Conservation (phyloP, 352 stramenopile genomes). For the Pythium aristosporum region DNA sequence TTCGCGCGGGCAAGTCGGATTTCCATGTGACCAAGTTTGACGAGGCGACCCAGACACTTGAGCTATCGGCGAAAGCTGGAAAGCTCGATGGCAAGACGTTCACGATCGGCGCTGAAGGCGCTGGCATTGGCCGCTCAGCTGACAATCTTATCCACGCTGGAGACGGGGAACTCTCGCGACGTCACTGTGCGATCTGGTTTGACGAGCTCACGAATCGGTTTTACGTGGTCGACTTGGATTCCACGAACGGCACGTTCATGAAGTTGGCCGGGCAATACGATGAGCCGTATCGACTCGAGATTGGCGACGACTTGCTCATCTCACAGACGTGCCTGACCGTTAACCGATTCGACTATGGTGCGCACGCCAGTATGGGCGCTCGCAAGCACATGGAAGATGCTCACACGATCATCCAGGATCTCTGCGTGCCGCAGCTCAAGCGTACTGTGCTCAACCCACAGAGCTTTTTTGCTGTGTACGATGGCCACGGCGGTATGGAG, state of each 20-base stretch:
- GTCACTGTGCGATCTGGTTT: conserved; percentile 94
- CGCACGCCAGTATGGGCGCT: conserved; percentile 92
- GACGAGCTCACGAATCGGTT: conserved; percentile 74
- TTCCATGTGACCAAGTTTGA: conserved; percentile 67
- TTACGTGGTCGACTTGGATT: conserved; percentile 85
- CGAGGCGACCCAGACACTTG: conserved; percentile 48
- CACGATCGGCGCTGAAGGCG: conserved; percentile 85
- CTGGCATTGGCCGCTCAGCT: conserved; percentile 78
- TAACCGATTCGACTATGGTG: conserved; percentile 96
- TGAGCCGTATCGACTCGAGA: conserved; percentile 90
- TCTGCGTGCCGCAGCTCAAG: conserved; percentile 62
- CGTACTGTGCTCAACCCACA: conserved; percentile 70
- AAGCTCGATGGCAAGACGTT: conserved; percentile 73
- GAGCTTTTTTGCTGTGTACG: conserved; percentile 96
- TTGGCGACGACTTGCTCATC: conserved; percentile 96
- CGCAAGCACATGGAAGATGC: conserved; percentile 96
- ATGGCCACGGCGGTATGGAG: conserved; percentile 95
- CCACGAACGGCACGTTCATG: conserved; percentile 96
- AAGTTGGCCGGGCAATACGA: conserved; percentile 92
- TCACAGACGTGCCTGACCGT: conserved; percentile 96
- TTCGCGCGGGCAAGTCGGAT: conserved; percentile 81
- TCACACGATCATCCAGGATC: conserved; percentile 93
- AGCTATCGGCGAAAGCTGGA: conserved; percentile 55
- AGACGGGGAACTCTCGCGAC: conserved; percentile 93
- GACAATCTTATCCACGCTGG: conserved; percentile 93